These are phyloP conservation scores for Saturnispora ahearnii DNA, from an alignment of 805 yeast species.

Conservation along the genomic window DNA sequence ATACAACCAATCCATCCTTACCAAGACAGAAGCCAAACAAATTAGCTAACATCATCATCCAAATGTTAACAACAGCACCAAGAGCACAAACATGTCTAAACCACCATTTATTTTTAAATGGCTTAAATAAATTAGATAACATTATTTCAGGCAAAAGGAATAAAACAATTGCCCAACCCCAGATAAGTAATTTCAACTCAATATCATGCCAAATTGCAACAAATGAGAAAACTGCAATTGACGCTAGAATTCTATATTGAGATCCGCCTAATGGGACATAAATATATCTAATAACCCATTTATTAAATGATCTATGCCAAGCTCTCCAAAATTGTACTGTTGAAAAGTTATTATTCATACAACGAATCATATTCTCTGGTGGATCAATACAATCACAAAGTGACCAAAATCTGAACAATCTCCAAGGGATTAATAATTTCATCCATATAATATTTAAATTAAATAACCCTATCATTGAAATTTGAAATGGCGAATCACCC, in stretches of 20 bases:
- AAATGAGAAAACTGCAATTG: conserved; percentile 81
- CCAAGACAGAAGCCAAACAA: conserved; percentile 93
- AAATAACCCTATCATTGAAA: conserved; percentile 89
- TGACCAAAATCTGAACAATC: conserved; percentile 89
- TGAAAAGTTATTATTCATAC: conserved; percentile 89
- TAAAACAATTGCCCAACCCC: conserved; percentile 94
- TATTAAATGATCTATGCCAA: conserved; percentile 93
- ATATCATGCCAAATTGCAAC: conserved; percentile 99
- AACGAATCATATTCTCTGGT: conserved; percentile 95
- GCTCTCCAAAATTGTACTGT: conserved; percentile 97
- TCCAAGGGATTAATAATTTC: conserved; percentile 90
- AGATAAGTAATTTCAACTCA: conserved; percentile 69
- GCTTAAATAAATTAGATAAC: conserved; percentile 38
- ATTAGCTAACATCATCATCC: conserved; percentile 98
- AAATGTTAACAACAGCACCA: conserved; percentile 84
- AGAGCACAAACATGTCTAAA: conserved; percentile 74
- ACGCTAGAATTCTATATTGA: conserved; percentile 58
- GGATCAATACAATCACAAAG: conserved; percentile 89
- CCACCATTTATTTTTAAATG: conserved; percentile 43
- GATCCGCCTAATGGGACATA: conserved; percentile 91
- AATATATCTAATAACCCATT: conserved; percentile 82
- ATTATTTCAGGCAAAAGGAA: conserved; percentile 80
- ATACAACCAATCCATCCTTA: conserved; percentile 63
- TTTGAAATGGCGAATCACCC: conserved; percentile 83
- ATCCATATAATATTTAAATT: conserved; percentile 89